Conservation (phyloP, 1,139 yeast species). For the Yamadazyma atmosphaerica region DNA sequence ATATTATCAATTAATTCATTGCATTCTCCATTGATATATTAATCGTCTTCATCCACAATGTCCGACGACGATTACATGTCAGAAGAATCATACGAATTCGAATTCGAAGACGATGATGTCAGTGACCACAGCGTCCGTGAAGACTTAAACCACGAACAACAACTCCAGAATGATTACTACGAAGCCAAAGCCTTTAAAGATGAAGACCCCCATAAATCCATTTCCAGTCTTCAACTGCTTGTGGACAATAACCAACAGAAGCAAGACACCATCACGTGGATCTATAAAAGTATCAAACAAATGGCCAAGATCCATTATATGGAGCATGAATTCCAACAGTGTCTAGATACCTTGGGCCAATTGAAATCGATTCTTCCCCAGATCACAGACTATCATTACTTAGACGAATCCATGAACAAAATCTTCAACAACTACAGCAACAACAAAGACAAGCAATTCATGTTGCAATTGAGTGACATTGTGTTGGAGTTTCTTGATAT, state of each 20-base stretch:
- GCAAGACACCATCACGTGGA: slow-evolving; percentile 34
- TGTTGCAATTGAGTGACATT: slow-evolving; percentile 29
- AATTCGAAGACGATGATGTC: slow-evolving; percentile 60
- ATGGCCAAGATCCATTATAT: slow-evolving; percentile 53
- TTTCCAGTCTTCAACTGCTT: slow-evolving; percentile 26
- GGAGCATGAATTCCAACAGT: slow-evolving; percentile 31
- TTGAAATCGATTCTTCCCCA: slow-evolving; percentile 25
- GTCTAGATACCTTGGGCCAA: slow-evolving; percentile 28
- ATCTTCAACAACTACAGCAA: slow-evolving; percentile 49
- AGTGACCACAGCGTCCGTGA: slow-evolving; percentile 30
- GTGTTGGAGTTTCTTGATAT: slow-evolving; percentile 22
- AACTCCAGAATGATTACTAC: slow-evolving; percentile 56
- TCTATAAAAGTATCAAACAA: slow-evolving; percentile 68
- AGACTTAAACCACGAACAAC: slow-evolving; percentile 20
- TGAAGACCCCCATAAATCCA: slow-evolving; percentile 52
- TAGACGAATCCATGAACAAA: slow-evolving; percentile 61
- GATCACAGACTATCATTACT: slow-evolving; percentile 44
- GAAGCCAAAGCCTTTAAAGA: slow-evolving; percentile 64
- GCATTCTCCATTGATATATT: too few relatives aligned
- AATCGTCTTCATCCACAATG: too few relatives aligned
- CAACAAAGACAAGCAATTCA: slow-evolving; percentile 27
- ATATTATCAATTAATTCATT: too few relatives aligned
- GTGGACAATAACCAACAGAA: slow-evolving; percentile 14
- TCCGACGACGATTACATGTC: slow-evolving; percentile 49
- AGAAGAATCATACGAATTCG: slow-evolving; percentile 67